These are phyloP conservation scores for Ogataea methylovora DNA, from an alignment of 805 yeast genomes.

Conservation along the genomic window DNA sequence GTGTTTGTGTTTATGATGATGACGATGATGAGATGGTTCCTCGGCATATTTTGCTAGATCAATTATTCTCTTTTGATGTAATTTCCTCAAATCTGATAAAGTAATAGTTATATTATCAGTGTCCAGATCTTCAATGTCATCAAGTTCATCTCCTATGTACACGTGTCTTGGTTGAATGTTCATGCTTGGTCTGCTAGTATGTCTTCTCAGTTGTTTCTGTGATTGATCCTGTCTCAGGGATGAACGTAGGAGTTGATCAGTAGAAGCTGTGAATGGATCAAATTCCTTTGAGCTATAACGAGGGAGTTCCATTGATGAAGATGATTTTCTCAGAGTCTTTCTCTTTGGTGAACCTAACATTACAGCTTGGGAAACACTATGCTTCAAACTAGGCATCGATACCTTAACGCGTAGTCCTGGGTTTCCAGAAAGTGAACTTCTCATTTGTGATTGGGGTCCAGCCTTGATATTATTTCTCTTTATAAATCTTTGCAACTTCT, in stretches of 20 bases:
- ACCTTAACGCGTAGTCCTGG: conserved; percentile 10
- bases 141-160: conserved; percentile 13
- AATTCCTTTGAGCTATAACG: conserved; percentile 9
- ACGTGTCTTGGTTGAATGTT: not conserved
- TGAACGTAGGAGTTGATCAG: no score
- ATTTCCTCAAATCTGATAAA: conserved; percentile 16
- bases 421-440: conserved; percentile 1
- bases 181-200: no score
- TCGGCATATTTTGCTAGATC: conserved; percentile 22
- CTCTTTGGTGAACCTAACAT: conserved; percentile 11
- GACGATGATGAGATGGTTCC: conserved; percentile 4
- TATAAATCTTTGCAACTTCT: conserved; percentile 14
- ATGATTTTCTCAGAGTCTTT: conserved; percentile 17
- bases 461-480: conserved; percentile 2
- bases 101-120: conserved; percentile 22
- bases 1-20: not conserved
- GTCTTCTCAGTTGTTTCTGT: no score
- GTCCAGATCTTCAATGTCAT: conserved; percentile 12
- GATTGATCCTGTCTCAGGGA: no score
- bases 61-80: conserved; percentile 14
- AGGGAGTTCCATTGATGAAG: conserved; percentile 22
- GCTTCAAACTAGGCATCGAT: conserved; percentile 19
- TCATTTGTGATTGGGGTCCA: no score
- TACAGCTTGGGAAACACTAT: conserved; percentile 4
- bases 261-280: not conserved